Conservation (phyloP, 208 protist genomes). For the Crithidia sp. region DNA sequence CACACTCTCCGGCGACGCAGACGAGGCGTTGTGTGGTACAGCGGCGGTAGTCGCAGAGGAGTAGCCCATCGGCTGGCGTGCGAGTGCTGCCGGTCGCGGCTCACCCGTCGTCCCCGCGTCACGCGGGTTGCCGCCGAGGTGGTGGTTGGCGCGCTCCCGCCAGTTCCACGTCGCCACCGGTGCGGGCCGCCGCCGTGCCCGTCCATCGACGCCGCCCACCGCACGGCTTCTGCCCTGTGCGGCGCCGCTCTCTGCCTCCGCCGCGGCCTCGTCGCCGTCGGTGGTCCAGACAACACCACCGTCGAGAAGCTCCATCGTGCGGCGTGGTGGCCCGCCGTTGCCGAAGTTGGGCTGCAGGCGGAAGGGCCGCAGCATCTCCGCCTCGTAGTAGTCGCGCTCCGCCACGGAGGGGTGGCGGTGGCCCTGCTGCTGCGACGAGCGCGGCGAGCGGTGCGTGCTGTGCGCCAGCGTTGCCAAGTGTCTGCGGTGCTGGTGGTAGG, state of each 20-base stretch:
- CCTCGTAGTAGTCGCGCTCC: conserved; percentile 8
- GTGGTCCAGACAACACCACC: neutral
- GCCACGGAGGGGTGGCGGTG: neutral
- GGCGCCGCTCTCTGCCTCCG: neutral
- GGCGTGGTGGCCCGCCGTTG: neutral
- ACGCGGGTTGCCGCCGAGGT: neutral
- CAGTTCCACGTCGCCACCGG: conserved; percentile 11
- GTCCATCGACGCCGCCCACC: conserved; percentile 5
- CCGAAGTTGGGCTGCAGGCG: conserved; percentile 3
- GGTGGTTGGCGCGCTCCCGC: neutral
- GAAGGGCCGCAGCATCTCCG: conserved; percentile 11
- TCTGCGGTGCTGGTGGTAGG: neutral
- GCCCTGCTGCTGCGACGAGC: neutral
- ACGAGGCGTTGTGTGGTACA: neutral
- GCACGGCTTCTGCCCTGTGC: neutral
- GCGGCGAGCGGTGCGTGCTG: neutral
- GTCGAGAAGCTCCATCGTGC: neutral
- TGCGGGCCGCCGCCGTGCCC: conserved; percentile 1
- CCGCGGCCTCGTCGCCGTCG: neutral
- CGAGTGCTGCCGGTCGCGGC: neutral
- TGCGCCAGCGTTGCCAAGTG: neutral
- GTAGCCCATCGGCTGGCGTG: neutral
- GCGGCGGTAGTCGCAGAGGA: neutral
- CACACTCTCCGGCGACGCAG: neutral
- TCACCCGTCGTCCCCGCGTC: neutral